Conservation (phyloP, 2,329 filamentous ascomycete genomes). For the Diaporthe citrichinensis region DNA sequence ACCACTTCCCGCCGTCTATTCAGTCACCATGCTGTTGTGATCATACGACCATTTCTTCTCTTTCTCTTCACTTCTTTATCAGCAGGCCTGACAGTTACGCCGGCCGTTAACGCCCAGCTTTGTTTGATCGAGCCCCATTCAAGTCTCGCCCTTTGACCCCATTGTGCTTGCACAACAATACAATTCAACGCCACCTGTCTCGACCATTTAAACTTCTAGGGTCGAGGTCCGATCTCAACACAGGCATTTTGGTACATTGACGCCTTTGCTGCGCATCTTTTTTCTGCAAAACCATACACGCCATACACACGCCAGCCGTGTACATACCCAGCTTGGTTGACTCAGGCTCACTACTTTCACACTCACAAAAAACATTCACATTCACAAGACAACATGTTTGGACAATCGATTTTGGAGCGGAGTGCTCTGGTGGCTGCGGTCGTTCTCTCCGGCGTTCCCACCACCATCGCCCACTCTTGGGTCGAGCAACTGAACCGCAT, state of each 20-base stretch:
- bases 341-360: background rate
- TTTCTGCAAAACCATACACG: conserved; percentile 7
- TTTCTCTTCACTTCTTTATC: conserved; percentile 40
- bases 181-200: conserved; percentile 15
- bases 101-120: conserved; percentile 38
- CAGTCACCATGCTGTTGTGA: conserved; percentile 42
- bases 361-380: background rate
- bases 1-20: conserved; percentile 11
- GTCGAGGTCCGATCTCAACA: background rate
- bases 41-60: conserved; percentile 27
- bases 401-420: conserved; percentile 24
- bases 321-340: conserved; percentile 6
- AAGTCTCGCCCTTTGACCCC: conserved; percentile 14
- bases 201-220: conserved; percentile 11
- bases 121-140: conserved; percentile 36
- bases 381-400: conserved; percentile 29
- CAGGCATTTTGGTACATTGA: background rate
- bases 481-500: conserved; percentile 82
- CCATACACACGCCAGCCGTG: conserved; percentile 33
- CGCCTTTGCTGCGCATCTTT: background rate
- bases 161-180: conserved; percentile 34
- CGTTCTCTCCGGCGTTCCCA: conserved; percentile 51
- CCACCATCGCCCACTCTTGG: conserved; percentile 79
- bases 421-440: conserved; percentile 43
- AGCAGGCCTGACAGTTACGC: conserved; percentile 42